Conservation (phyloP, 805 yeast genomes). For the Tetrapisispora fleetii region DNA sequence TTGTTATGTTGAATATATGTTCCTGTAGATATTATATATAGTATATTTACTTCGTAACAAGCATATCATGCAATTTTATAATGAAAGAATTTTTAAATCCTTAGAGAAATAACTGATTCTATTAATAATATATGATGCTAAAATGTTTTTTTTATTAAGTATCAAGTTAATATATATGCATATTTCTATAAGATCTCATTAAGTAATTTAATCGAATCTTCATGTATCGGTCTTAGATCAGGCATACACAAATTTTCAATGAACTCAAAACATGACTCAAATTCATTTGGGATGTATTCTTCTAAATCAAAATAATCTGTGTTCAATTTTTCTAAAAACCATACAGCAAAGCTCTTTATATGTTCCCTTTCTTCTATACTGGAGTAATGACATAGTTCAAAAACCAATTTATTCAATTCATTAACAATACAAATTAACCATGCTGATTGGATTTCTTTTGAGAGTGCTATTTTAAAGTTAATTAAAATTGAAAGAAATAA, state of each 20-base stretch:
- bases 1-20: not conserved
- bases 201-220: not conserved
- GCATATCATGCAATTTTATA: too few species aligned
- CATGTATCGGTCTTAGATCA: not conserved
- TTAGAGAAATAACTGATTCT: too few species aligned
- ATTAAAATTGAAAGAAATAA: not conserved
- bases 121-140: too few species aligned
- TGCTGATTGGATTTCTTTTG: not conserved
- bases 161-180: too few species aligned
- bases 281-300: not conserved
- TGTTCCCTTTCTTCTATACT: not conserved
- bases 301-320: not conserved
- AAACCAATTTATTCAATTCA: not conserved
- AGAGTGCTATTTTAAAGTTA: not conserved
- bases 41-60: not conserved
- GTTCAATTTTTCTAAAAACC: not conserved
- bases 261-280: not conserved
- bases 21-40: slow-evolving; percentile 1
- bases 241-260: not conserved
- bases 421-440: not conserved
- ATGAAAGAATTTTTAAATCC: too few species aligned
- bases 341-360: not conserved
- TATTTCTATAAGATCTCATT: too few species aligned
- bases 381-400: not conserved
- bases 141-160: too few species aligned